Evolutionary conservation across 768 basidiomycete genomes (phyloP), one percentile per base, ranked within the genome.

Genomic region (Cystobasidium onofrii): DNA sequence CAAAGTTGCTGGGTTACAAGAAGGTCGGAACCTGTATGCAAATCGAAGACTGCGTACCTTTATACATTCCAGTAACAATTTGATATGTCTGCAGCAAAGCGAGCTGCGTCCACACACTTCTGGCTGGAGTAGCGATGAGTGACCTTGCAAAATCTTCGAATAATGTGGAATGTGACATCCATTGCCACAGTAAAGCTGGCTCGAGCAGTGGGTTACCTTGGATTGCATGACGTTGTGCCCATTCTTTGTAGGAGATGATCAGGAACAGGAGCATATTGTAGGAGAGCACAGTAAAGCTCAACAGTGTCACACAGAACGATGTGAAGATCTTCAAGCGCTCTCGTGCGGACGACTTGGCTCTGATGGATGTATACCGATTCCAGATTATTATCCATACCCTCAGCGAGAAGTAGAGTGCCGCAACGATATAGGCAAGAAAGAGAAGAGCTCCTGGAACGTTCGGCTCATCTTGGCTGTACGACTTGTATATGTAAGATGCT

Each of bases 381-480:
- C 36, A 63, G 61, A 63, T 63, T 4, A 31, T 31, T 10, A 27
- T 33, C 29, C 27, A 31, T n/a, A 39, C 25, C 20, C 7, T 20
- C 9, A 63, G 25, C 25, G 61, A 63, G 25, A 9, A 39, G 61
- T n/a, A 20, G 4, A 63, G 61, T 9, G 61, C 61, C 10, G 61
- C 61, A 10, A 63, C 9, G 33, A 63, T 63, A 31, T 63, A 44
- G 50, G 39, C 27, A n/a, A 67, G 66, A 34, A 54, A 72, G 10
- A 46, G 33, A 4, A 34, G 73, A 27, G 50, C 36, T 27, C 34
- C 66, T 9, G 4, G 54, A 23, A 36, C 33, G 25, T 64, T 74
- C 50, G 63, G 41, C 74, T 9, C 74, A 74, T 63, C 61, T 7
- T n/a, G n/a, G 25, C 61, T 31, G 31, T 63, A 34, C 36, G 23